These are phyloP conservation scores for Aspergillus brunneoviolaceus DNA, from an alignment of 2,329 filamentous ascomycete genomes.

Conservation along the genomic window DNA sequence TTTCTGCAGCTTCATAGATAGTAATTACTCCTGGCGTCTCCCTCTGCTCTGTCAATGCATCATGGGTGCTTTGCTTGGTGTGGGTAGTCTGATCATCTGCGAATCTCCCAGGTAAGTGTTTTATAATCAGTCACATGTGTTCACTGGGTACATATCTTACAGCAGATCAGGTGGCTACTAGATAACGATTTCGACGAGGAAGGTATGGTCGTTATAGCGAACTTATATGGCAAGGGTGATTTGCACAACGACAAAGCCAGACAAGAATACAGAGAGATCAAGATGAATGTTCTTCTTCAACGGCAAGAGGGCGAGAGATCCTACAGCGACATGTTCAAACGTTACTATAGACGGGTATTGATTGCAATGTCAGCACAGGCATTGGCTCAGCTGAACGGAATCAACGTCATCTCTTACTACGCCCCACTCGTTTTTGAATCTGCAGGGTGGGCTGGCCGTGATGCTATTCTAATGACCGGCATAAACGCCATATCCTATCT, in stretches of 20 bases:
- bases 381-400: conserved; percentile 94
- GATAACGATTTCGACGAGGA: conserved; percentile 98
- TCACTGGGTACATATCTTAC: conserved; percentile 6
- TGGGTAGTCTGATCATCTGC: conserved; percentile 89
- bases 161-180: conserved; percentile 73
- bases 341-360: conserved; percentile 87
- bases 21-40: conserved; percentile 83
- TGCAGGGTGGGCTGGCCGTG: conserved; percentile 88
- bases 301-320: conserved; percentile 92
- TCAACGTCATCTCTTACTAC: conserved; percentile 99
- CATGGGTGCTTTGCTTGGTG: conserved; percentile 82
- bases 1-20: conserved; percentile 87
- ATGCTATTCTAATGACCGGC: conserved; percentile 94
- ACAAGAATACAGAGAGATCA: conserved; percentile 97
- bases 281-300: conserved; percentile 92
- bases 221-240: conserved; percentile 92
- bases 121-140: not conserved
- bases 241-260: conserved; percentile 89
- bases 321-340: conserved; percentile 90
- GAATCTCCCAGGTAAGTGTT: conserved; percentile 79
- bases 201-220: conserved; percentile 96
- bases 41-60: conserved; percentile 89
- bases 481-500: conserved; percentile 93
- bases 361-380: conserved; percentile 99
- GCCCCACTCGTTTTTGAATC: conserved; percentile 95